A percentile compares a stretch with the other conserved stretches of the same genome.
phyloP scores from a whole-genome alignment of 108 stramenopile species.

The Pseudonitzschia delicatissima region DNA sequence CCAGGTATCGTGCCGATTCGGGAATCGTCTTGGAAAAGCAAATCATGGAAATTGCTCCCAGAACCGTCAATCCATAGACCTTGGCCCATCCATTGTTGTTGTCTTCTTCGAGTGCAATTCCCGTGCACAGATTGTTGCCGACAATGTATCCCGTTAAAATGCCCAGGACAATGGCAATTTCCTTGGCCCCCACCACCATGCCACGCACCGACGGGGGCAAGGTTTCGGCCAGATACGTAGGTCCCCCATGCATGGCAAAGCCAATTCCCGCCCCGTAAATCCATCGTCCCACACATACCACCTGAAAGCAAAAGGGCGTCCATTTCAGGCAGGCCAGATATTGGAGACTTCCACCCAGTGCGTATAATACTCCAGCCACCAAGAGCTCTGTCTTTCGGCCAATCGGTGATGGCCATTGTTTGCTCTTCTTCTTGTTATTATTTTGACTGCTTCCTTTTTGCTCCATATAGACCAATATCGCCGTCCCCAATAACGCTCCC shows the following conservation, averaged over 20 bases:
- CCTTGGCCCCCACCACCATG: slow-evolving; percentile 54
- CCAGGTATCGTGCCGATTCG: slow-evolving; percentile 22
- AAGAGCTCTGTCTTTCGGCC: slow-evolving; percentile 54
- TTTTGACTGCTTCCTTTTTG: not conserved
- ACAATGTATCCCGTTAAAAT: slow-evolving; percentile 53
- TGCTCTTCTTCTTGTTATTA: not conserved
- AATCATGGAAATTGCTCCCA: slow-evolving; percentile 10
- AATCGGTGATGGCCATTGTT: slow-evolving; percentile 15
- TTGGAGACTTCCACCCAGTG: slow-evolving; percentile 36
- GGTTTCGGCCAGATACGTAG: slow-evolving; percentile 68
- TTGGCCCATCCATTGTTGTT: slow-evolving; percentile 15
- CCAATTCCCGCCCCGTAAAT: slow-evolving; percentile 59
- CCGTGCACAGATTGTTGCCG: slow-evolving; percentile 26
- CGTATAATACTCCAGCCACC: slow-evolving; percentile 37
- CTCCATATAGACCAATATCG: slow-evolving; percentile 4
- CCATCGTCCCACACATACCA: slow-evolving; percentile 38
- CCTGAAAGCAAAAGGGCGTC: slow-evolving; percentile 12
- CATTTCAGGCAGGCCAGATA: not conserved
- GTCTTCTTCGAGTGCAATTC: not conserved
- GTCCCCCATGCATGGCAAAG: slow-evolving; percentile 58
- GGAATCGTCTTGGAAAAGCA: slow-evolving; percentile 13
- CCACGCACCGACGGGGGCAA: slow-evolving; percentile 48
- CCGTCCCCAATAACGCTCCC: slow-evolving; percentile 44
- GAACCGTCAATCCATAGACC: slow-evolving; percentile 17
- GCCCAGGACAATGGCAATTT: slow-evolving; percentile 66